Percentiles rank a stretch among this genome's conserved stretches.
phyloP scores from a whole-genome alignment of 306 rosid genomes.

The Luffa acutangula region DNA sequence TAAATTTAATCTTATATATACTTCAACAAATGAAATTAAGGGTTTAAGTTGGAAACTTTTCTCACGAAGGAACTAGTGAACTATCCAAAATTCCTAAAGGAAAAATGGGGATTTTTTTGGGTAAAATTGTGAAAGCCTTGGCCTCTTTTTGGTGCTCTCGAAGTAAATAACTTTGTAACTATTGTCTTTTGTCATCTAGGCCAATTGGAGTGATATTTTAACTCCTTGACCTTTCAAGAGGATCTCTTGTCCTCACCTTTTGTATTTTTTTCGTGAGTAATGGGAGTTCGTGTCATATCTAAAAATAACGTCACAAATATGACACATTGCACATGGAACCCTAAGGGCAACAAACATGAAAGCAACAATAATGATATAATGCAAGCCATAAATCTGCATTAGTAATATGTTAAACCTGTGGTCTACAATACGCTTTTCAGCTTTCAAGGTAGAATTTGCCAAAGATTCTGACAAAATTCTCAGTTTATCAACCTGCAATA shows the following conservation, averaged over 20 bases:
- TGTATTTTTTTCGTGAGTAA: not conserved
- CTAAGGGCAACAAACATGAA: not conserved
- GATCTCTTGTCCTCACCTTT: not conserved
- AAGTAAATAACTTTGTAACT: not conserved
- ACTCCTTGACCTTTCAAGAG: not conserved
- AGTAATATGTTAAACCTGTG: conserved; percentile 47
- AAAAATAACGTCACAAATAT: not conserved
- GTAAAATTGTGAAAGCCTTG: not conserved
- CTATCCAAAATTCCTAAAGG: not conserved
- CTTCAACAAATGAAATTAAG: not conserved
- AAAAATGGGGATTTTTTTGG: not conserved
- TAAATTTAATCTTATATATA: too few relatives aligned
- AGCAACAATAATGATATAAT: not conserved
- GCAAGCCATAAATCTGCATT: not conserved
- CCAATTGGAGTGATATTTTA: not conserved
- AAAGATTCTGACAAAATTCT: conserved; percentile 80
- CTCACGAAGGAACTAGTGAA: not conserved
- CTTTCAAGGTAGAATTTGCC: conserved; percentile 67
- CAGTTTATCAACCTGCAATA: conserved; percentile 68
- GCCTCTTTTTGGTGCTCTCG: not conserved
- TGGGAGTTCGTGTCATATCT: not conserved
- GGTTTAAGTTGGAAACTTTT: not conserved
- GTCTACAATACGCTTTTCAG: conserved; percentile 66
- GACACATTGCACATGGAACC: not conserved
- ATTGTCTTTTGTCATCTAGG: not conserved